Evolutionary conservation across 345 rosid genomes (phyloP).

Genomic region (Populus tremula): DNA sequence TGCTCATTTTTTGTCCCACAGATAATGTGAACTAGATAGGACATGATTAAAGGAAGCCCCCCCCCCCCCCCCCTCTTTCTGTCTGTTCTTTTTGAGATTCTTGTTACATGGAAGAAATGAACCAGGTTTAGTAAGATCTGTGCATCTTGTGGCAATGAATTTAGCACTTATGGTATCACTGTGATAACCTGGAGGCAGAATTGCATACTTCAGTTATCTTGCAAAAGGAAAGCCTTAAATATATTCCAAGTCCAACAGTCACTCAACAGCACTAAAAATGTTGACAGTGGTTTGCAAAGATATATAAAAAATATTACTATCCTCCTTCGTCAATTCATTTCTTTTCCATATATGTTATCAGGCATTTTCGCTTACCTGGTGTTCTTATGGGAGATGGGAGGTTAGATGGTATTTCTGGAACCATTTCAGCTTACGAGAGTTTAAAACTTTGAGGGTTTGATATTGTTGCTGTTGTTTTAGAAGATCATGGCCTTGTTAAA

Average conservation of each 20-base stretch:
- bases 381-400: constrained; percentile 93
- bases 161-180: not conserved
- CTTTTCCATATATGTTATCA: constrained; percentile 22
- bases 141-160: not conserved
- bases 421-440: constrained; percentile 89
- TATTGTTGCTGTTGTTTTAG: constrained; percentile 72
- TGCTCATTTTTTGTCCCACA: not conserved
- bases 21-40: not conserved
- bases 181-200: not conserved
- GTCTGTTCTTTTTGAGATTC: not conserved
- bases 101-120: not conserved
- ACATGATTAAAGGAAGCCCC: not conserved
- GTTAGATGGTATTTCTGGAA: constrained; percentile 91
- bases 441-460: constrained; percentile 78
- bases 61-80: too few species aligned
- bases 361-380: constrained; percentile 91
- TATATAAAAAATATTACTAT: not conserved
- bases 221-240: not conserved
- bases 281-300: not conserved
- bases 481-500: constrained; percentile 84
- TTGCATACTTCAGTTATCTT: not conserved
- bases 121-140: not conserved
- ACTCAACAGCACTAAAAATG: not conserved
- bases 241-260: not conserved
- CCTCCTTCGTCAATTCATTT: not conserved